phyloP scores from a whole-genome alignment of 1,139 yeast species.

The Saccharomyces uvarum region DNA sequence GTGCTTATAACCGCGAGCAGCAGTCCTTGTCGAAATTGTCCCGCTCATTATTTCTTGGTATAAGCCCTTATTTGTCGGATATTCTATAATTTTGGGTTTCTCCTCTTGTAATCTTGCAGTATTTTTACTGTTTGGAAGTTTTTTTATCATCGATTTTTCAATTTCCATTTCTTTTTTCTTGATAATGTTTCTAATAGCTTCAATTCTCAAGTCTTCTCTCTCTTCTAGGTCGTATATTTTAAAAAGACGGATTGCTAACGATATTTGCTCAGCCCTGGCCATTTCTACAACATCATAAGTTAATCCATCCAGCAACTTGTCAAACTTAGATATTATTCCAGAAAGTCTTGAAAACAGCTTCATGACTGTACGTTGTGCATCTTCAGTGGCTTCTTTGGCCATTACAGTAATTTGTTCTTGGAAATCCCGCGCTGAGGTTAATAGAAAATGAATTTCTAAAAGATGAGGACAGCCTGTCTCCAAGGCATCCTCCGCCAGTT shows the following conservation, averaged over 20 bases:
- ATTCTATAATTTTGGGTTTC: constrained; percentile 12
- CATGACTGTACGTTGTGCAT: constrained; percentile 58
- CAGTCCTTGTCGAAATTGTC: constrained; percentile 37
- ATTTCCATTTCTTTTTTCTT: constrained; percentile 31
- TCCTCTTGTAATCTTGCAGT: constrained; percentile 9
- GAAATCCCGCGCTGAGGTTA: constrained; percentile 68
- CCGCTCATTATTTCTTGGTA: constrained; percentile 35
- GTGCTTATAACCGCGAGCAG: constrained; percentile 55
- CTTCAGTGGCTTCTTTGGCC: constrained; percentile 52
- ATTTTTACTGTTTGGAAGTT: constrained; percentile 21
- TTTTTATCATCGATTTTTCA: constrained; percentile 27
- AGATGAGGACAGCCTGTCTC: constrained; percentile 54
- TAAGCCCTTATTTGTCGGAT: constrained; percentile 27
- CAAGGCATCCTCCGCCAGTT: constrained; percentile 44
- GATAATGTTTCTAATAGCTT: constrained; percentile 42
- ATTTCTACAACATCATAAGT: constrained; percentile 62
- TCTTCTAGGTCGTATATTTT: constrained; percentile 77
- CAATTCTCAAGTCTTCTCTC: constrained; percentile 60
- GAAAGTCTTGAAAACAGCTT: constrained; percentile 47
- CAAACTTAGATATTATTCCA: constrained; percentile 51
- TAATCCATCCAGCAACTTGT: constrained; percentile 55
- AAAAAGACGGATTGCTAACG: constrained; percentile 62
- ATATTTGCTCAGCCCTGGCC: constrained; percentile 56
- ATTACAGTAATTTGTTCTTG: constrained; percentile 62
- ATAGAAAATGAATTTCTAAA: constrained; percentile 57